A percentile compares a stretch with the other conserved stretches of the same genome.
phyloP scores from a whole-genome alignment of 768 basidiomycete species.

The Phlebiopsis gigantea region DNA sequence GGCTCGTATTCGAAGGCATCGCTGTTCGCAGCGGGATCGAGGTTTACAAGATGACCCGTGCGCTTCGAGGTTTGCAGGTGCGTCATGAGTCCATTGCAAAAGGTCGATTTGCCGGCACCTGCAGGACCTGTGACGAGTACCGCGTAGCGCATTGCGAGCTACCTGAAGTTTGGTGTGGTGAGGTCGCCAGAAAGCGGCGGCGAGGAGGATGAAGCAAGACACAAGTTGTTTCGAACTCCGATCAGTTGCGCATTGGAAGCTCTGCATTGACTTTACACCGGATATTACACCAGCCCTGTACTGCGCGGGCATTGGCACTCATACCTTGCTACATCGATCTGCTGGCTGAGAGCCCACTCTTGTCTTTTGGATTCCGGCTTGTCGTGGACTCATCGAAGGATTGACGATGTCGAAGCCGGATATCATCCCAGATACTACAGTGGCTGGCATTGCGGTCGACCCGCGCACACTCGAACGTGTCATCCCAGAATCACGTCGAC shows the following conservation, averaged over 20 bases:
- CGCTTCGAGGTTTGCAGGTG: slow-evolving; percentile 82
- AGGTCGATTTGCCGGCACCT: slow-evolving; percentile 96
- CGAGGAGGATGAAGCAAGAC: neutral
- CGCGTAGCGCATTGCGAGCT: slow-evolving; percentile 69
- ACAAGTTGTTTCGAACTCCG: slow-evolving; percentile 2
- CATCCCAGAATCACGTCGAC: slow-evolving; percentile 75
- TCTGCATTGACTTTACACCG: too few species aligned
- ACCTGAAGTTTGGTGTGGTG: neutral
- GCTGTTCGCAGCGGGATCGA: slow-evolving; percentile 89
- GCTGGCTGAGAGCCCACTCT: neutral
- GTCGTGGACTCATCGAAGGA: neutral
- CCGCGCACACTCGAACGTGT: slow-evolving; percentile 84
- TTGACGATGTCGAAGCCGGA: slow-evolving; percentile 67
- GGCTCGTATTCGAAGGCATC: slow-evolving; percentile 91
- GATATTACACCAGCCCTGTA: too few species aligned
- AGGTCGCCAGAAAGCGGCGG: neutral
- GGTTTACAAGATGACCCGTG: slow-evolving; percentile 89
- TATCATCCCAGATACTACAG: slow-evolving; percentile 62
- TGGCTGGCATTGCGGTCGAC: slow-evolving; percentile 79
- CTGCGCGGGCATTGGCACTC: too few species aligned
- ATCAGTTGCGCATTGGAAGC: neutral
- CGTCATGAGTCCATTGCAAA: slow-evolving; percentile 81
- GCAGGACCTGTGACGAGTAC: slow-evolving; percentile 93
- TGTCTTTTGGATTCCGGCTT: neutral
- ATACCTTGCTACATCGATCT: neutral